A percentile compares a stretch with the other conserved stretches of the same genome.
Evolutionary conservation across 345 rosid species (phyloP).

Genomic region (Firmiana major): DNA sequence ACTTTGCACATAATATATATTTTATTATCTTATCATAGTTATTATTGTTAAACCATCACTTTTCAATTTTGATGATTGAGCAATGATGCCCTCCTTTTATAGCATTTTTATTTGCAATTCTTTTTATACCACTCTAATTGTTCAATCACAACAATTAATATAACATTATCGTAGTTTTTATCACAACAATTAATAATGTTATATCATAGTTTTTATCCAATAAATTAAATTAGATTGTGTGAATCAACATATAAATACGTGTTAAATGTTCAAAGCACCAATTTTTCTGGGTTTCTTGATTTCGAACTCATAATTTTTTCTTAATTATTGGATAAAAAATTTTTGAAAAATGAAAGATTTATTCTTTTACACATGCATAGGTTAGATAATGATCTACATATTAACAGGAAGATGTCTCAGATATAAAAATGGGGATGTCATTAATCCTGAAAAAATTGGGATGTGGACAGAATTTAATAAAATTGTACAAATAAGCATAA

Average conservation of each 20-base stretch:
- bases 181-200: too few relatives aligned
- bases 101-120: background rate
- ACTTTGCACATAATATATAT: conserved; percentile 17
- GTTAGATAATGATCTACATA: background rate
- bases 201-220: too few relatives aligned
- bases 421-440: background rate
- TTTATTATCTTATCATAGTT: background rate
- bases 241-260: too few relatives aligned
- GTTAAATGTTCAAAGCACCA: too few relatives aligned
- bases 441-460: background rate
- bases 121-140: too few relatives aligned
- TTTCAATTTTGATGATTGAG: conserved; percentile 16
- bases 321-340: too few relatives aligned
- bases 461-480: background rate
- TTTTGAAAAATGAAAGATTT: background rate
- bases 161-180: too few relatives aligned
- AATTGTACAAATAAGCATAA: background rate
- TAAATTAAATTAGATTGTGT: too few relatives aligned
- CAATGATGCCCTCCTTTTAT: conserved; percentile 2
- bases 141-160: too few relatives aligned
- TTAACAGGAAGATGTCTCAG: background rate
- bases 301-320: too few relatives aligned
- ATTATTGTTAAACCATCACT: background rate
- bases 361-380: background rate
- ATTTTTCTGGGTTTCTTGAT: too few relatives aligned